Evolutionary conservation across 352 stramenopile genomes (phyloP), one percentile per base, ranked within the genome.

Genomic region (Salisapilia sapeloensis): DNA sequence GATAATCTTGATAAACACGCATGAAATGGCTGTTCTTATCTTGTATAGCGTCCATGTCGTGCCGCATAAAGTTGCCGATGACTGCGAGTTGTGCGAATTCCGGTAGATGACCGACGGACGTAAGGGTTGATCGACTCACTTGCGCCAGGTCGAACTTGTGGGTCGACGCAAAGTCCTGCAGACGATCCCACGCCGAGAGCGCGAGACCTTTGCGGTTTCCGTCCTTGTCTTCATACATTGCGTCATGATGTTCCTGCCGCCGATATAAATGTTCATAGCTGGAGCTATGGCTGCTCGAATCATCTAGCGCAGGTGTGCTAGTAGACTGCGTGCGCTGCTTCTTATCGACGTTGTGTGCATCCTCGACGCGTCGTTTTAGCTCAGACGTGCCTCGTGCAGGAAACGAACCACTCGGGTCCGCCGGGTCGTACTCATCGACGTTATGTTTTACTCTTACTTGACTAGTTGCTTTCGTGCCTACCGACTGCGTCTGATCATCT

Each of bases 21-120:
- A 77, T 67, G 21, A 89, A 49, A 26, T 81, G 53, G 1, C 60
- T 61, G 31, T 89, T 84, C 53, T 89, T 89, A 44, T 84, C 65
- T 4, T 65, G 64, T 18, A 83, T 40, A 2, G 65, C 60, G 24
- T 53, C 46, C 50, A 83, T 67, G 1, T 56, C 50, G 10, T 60
- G 74, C 12, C 66, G 61, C 5, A 56, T 54, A 37, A 89, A 89
- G 1, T 66, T 63, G 3, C 69, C 54, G 13, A 84, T 56, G 28
- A 89, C 72, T 14, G 54, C 39, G 18, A 78, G 60, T 44, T 89
- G 72, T 16, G 69, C 66, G 31, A 84, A 89, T 29, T 83, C 69
- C 1, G 72, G 72, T 31, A 85, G 66, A 2, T 53, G 36, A 11
- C 60, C 54, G 29, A 89, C 56, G 1, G 61, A 66, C 22, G 71